phyloP scores from a whole-genome alignment of 257 asterid species.

The Solanum corneliomulleri region DNA sequence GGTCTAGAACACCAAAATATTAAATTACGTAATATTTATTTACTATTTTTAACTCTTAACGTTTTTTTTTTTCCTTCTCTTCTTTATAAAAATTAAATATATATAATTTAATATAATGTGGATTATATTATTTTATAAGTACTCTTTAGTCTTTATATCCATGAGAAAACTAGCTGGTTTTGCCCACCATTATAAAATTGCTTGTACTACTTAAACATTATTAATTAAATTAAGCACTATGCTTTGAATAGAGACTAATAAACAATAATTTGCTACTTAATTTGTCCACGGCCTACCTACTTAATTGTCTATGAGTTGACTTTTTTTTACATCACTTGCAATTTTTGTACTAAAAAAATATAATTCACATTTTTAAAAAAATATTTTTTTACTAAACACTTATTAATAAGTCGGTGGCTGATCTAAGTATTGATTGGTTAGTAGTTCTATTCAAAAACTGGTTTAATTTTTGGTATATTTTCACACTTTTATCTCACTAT shows the following conservation, averaged over 20 bases:
- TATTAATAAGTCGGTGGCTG: background rate
- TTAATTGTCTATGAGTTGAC: background rate
- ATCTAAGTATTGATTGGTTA: background rate
- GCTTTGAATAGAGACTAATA: background rate
- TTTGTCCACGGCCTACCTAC: background rate
- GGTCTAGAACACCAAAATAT: fast-evolving
- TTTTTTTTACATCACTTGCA: background rate
- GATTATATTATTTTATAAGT: background rate
- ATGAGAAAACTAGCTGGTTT: background rate
- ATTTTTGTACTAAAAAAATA: background rate
- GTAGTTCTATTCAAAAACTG: background rate
- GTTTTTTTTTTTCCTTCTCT: background rate
- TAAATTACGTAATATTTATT: background rate
- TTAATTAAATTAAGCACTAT: background rate
- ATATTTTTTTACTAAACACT: background rate
- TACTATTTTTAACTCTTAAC: background rate
- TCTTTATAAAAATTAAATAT: background rate
- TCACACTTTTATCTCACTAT: background rate
- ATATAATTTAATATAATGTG: background rate
- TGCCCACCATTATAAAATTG: background rate
- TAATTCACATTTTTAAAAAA: background rate
- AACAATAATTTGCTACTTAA: background rate
- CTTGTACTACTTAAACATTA: background rate
- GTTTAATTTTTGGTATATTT: background rate
- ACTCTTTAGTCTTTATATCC: background rate